These are phyloP conservation scores for sunflower (Helianthus annuus) DNA, from an alignment of 129 eudicot species.

Conservation along the genomic window HanXRQr2.0-SUNRISE NC_035446.2:104628695-104629194, in stretches of 20 bases:
- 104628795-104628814: constrained; percentile 50
- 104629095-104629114: constrained; percentile 63
- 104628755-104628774: constrained; percentile 66
- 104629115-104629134: constrained; percentile 24
- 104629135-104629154: constrained; percentile 50
- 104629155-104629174: constrained; percentile 57
- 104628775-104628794: constrained; percentile 61
- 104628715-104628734: constrained; percentile 55
- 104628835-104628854: constrained; percentile 57
- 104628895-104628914: constrained; percentile 52
- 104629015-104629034: constrained; percentile 53
- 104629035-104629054: constrained; percentile 67
- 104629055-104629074: constrained; percentile 54
- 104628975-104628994: constrained; percentile 74
- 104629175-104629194: constrained; percentile 67
- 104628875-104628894: constrained; percentile 59
- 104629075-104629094: constrained; percentile 64
- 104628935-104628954: constrained; percentile 57
- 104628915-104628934: constrained; percentile 44
- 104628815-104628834: constrained; percentile 74
- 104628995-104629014: constrained; percentile 56
- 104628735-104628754: constrained; percentile 52
- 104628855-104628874: constrained; percentile 50
- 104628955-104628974: constrained; percentile 63
- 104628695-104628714: constrained; percentile 78